A percentile compares a stretch with the other conserved stretches of the same genome.
These are phyloP conservation scores for Cronartium quercuum DNA, from an alignment of 1,284 basidiomycete species.

Conservation along the genomic window DNA sequence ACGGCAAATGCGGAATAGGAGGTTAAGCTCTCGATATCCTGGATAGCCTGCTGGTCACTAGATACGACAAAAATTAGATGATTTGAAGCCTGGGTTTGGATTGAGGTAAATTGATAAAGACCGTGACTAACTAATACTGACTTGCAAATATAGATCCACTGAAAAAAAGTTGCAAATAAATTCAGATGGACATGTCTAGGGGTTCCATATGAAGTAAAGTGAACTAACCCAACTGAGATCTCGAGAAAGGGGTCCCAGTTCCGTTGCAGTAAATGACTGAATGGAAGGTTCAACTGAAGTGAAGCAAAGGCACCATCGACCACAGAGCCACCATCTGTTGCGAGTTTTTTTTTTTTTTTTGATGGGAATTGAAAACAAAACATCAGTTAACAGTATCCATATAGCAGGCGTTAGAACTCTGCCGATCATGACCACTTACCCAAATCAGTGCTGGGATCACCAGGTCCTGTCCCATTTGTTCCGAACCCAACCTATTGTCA, in stretches of 20 bases:
- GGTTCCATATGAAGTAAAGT: background rate
- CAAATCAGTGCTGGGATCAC: background rate
- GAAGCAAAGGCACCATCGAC: constrained; percentile 16
- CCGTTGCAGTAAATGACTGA: constrained; percentile 15
- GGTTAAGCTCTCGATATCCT: background rate
- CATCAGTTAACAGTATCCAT: background rate
- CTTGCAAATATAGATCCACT: background rate
- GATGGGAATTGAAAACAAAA: background rate
- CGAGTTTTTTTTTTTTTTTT: background rate
- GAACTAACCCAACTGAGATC: background rate
- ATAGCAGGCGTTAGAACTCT: background rate
- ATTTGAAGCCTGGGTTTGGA: background rate
- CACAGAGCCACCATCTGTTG: constrained; percentile 18
- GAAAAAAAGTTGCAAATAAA: background rate
- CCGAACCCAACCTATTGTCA: constrained; percentile 22
- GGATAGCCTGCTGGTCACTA: constrained; percentile 1
- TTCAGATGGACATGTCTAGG: background rate
- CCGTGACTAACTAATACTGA: background rate
- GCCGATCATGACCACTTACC: background rate
- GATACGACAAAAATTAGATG: background rate
- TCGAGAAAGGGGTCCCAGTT: constrained; percentile 6
- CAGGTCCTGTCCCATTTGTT: constrained; percentile 22
- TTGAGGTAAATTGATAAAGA: background rate
- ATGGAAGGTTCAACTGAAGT: constrained; percentile 18
- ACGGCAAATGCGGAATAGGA: background rate